phyloP scores from a whole-genome alignment of 257 asterid genomes.

The Forsythia viridissima region DNA sequence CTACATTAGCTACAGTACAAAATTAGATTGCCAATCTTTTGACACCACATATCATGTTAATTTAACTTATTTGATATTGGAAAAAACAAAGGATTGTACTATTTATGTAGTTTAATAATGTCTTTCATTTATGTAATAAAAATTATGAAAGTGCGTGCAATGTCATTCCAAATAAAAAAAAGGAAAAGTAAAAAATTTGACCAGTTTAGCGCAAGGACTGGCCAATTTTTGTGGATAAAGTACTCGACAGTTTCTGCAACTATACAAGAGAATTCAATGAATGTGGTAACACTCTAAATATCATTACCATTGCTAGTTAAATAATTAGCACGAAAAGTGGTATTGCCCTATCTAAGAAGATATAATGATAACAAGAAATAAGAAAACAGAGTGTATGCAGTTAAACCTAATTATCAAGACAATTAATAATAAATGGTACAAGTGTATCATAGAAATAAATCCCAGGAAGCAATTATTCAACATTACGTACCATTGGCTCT shows the following conservation, averaged over 20 bases:
- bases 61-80: background rate
- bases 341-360: background rate
- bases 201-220: background rate
- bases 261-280: background rate
- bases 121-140: background rate
- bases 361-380: background rate
- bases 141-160: background rate
- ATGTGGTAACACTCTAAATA: background rate
- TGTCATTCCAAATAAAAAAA: background rate
- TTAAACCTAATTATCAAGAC: background rate
- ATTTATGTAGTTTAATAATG: background rate
- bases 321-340: background rate
- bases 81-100: background rate
- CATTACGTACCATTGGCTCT: conserved; percentile 56
- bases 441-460: background rate
- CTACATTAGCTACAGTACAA: background rate
- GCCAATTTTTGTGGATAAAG: background rate
- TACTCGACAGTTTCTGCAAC: background rate
- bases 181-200: background rate
- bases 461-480: conserved; percentile 10
- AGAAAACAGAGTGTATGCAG: too few relatives aligned
- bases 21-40: background rate
- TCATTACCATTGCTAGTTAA: background rate
- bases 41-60: background rate
- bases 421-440: background rate